phyloP scores from a whole-genome alignment of 345 rosid species.

The Dipteronia dyeriana region DNA sequence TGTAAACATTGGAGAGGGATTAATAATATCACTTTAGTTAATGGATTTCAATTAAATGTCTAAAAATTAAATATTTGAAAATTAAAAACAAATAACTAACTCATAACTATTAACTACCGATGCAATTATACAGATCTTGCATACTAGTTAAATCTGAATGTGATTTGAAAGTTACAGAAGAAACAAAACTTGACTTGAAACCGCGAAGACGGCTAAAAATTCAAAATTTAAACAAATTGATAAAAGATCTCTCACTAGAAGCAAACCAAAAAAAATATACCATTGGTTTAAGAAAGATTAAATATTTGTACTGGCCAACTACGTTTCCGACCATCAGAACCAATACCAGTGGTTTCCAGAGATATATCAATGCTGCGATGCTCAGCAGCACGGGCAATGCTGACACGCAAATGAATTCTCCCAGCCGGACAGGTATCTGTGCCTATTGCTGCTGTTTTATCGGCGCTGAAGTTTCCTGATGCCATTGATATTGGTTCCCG shows the following conservation, averaged over 20 bases:
- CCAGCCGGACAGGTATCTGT: slow-evolving; percentile 59
- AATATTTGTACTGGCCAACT: slow-evolving; percentile 79
- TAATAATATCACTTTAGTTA: too few species aligned
- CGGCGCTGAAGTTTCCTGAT: slow-evolving; percentile 22
- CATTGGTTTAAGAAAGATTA: slow-evolving; percentile 41
- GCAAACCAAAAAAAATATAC: not conserved
- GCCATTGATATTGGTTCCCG: slow-evolving; percentile 71
- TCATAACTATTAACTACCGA: too few species aligned
- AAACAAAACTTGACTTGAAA: not conserved
- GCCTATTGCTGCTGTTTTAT: slow-evolving; percentile 49
- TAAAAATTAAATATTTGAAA: too few species aligned
- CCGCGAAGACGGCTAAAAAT: not conserved
- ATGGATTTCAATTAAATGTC: too few species aligned
- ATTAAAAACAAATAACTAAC: too few species aligned
- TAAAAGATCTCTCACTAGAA: not conserved
- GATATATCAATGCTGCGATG: slow-evolving; percentile 91
- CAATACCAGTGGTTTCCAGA: slow-evolving; percentile 57
- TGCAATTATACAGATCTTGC: too few species aligned
- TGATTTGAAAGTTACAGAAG: not conserved
- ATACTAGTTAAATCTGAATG: too few species aligned
- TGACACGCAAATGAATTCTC: slow-evolving; percentile 64
- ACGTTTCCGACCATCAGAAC: slow-evolving; percentile 54
- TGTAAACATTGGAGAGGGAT: too few species aligned
- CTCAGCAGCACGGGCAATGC: slow-evolving; percentile 73
- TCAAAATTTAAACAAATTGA: not conserved